Base-by-base conservation (phyloP, 306 rosid species). In the Betula pendula region DNA sequence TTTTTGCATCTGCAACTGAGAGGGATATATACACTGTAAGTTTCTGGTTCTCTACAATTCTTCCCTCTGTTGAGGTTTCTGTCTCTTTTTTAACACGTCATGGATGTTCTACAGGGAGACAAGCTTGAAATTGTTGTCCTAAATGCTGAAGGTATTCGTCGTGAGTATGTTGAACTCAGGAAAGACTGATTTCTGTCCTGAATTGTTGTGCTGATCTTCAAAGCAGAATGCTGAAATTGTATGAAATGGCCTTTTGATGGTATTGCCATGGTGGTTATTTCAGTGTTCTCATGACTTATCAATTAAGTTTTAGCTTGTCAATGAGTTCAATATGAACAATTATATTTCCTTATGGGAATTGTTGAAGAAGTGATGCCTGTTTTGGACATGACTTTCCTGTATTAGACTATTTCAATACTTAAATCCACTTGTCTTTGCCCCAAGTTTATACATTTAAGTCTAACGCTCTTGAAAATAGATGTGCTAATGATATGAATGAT, bases 21-120 rank as follows among this genome's bases (percentile, higher is more conserved):
- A 89, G 98, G 78, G 98, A 94, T 75, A 94, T 94, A 63, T 92
- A 90, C 89, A 94, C 98, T n/a, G 98, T 92, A 87, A 81, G 91
- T 82, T 84, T 67, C 44, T 65, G 31, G 76, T 48, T 67, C 27
- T 78, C 22, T 24, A 29, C 42, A 14, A n/a, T 55, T 50, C 72
- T 71, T 15, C 38, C 14, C 51, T 74, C 49, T 0, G 4, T 24
- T 1, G 3, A 72, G 15, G 24, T 31, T 69, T 59, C 15, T 29
- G 33, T 40, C 60, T 43, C 63, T 3, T 17, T 35, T 38, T 11
- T 73, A 70, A 79, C 63, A 5, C 51, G 27, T 47, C 14, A 17
- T 80, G 75, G 50, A 65, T 76, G 71, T 75, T 71, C 83, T 74
- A 68, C 87, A 94, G 98, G 98, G 98, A 15, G 97, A 93, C 84